A percentile compares a stretch with the other conserved stretches of the same genome.
Conservation (phyloP, 148 eudicot species). For the Chenopodium album region DNA sequence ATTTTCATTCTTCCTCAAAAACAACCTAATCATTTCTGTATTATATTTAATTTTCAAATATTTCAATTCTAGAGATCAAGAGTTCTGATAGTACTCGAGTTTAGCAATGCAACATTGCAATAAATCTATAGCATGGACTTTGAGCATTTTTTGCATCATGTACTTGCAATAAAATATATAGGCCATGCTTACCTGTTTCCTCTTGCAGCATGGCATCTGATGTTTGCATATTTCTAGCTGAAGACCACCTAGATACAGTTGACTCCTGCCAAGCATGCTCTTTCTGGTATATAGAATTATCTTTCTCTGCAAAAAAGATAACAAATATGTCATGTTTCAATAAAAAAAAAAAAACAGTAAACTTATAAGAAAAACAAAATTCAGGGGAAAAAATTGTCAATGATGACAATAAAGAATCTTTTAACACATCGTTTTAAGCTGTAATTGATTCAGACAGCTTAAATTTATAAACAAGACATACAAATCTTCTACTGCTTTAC, state of each 20-base stretch:
- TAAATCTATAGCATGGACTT: not conserved
- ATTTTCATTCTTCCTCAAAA: no score
- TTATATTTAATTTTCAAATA: no score
- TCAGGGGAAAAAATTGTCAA: not conserved
- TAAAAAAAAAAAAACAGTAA: not conserved
- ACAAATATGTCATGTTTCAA: not conserved
- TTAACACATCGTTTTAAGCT: no score
- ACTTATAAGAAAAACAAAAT: not conserved
- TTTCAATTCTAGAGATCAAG: no score
- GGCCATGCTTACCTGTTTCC: slow-evolving; percentile 8
- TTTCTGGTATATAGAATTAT: not conserved
- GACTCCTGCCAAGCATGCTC: not conserved
- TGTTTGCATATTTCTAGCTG: slow-evolving; percentile 13
- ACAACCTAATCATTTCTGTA: no score
- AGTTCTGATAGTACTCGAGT: no score
- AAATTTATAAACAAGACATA: no score
- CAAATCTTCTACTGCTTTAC: no score
- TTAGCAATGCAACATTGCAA: not conserved
- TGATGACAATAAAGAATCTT: no score
- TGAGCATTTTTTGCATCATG: not conserved
- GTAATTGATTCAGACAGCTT: no score
- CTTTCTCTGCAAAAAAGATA: slow-evolving; percentile 17
- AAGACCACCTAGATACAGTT: not conserved
- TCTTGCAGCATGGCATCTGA: not conserved
- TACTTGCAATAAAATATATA: not conserved